These are phyloP conservation scores for Maudiozyma bulderi DNA, from an alignment of 805 yeast genomes.

Conservation along the genomic window DNA sequence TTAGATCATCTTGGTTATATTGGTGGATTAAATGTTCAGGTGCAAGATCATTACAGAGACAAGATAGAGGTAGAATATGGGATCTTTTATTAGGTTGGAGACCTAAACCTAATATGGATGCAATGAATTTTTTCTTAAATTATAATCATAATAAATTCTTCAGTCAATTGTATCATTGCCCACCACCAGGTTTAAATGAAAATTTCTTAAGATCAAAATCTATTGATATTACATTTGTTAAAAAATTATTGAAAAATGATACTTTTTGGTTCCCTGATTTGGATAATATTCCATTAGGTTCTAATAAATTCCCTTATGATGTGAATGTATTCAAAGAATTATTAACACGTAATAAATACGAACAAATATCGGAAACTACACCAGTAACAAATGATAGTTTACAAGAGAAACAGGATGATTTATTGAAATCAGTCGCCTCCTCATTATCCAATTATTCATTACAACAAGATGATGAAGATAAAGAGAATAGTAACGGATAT, in stretches of 20 bases:
- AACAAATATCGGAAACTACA: not conserved
- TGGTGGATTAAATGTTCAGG: slow-evolving; percentile 96
- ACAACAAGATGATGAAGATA: not conserved
- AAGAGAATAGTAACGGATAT: not conserved
- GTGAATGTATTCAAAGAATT: slow-evolving; percentile 24
- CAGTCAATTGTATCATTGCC: slow-evolving; percentile 19
- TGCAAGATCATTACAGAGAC: slow-evolving; percentile 69
- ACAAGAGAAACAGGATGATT: not conserved
- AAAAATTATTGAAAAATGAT: slow-evolving; percentile 15
- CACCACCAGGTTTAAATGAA: not conserved
- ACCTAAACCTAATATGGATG: slow-evolving; percentile 27
- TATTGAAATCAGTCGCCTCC: not conserved
- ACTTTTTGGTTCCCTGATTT: slow-evolving; percentile 32
- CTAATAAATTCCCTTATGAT: slow-evolving; percentile 18
- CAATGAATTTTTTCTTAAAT: slow-evolving; percentile 28
- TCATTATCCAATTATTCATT: not conserved
- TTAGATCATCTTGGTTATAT: slow-evolving; percentile 74
- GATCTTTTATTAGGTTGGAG: slow-evolving; percentile 79
- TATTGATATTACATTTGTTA: slow-evolving; percentile 12
- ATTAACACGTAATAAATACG: slow-evolving; percentile 20
- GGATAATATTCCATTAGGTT: slow-evolving; percentile 20
- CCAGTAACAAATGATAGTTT: not conserved
- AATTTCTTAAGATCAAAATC: slow-evolving; percentile 4
- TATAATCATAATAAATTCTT: slow-evolving; percentile 24
- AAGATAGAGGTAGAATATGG: slow-evolving; percentile 84